Evolutionary conservation across 768 basidiomycete genomes (phyloP), one percentile per base, ranked within the genome.

Genomic region (Rhizopogon salebrosus): DNA sequence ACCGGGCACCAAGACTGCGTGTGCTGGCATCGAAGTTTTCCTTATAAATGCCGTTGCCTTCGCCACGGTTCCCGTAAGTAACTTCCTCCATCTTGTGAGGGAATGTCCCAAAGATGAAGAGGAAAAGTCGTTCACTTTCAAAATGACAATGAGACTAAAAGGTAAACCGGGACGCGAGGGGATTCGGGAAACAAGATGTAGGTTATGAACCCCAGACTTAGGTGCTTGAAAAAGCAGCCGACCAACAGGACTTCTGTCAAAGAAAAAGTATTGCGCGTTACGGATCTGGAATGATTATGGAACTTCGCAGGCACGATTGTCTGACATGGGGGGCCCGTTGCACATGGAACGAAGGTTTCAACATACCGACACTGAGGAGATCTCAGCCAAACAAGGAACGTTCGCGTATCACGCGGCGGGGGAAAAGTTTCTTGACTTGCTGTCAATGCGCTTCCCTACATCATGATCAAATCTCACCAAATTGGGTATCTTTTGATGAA

Each of bases 11-110:
- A 35, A 51, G 36, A 45, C 58, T 65, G 10, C 52, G 54, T 1
- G 49, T 40, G 55, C 62, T 64, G 38, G 35, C 36, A 45, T 45
- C 37, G 24, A 54, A 34, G 48, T 53, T 34, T 18, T 34, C 53
- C 20, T 52, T 48, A 48, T 62, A 59, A 34, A 54, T 41, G 16
- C 56, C 61, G 49, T 60, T 56, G 40, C 52, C 55, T 36, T 60
- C 55, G 40, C 52, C 55, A 31, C 49, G 46, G 23, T 58, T 29
- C 2, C 60, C 51, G 14, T 55, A 55, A 18, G 51, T 43, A 31
- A 54, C 45, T 51, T 64, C 60, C 54, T 62, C 60, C 65, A 66
- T 66, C 41, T 37, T 50, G 48, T 1, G 63, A 57, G 24, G 63
- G 42, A 62, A 59, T 1, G 58, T 40, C n/a, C 31, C 22, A 5